Base-by-base conservation (phyloP, 1,284 basidiomycete species). In the Neotropicomus parvogracilis region DNA sequence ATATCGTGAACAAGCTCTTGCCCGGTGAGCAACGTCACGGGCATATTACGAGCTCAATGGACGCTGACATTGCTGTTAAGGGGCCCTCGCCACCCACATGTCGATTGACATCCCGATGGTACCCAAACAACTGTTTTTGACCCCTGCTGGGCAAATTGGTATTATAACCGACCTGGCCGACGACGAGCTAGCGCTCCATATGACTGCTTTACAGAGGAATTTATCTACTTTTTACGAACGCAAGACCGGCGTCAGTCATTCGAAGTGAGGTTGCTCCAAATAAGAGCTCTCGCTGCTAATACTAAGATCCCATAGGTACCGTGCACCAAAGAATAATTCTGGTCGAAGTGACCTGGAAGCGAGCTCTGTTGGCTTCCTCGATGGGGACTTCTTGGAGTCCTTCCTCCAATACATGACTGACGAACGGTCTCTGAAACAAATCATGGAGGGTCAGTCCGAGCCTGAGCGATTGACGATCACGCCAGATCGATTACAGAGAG, bases 331-430 rank as follows among this genome's bases (percentile, higher is more conserved):
- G 46, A 77, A 72, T 44, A 70, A 68, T 38, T 59, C 75, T 57
- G 76, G 84, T 52, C 68, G 75, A 46, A 75, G 79, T 59, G 78
- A 82, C 63, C 70, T 77, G 44, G 78, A 87, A 52, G 55, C 67
- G 40, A 62, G 73, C 13, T 73, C 80, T 16, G 68, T 78, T 62
- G 93, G 93, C 3, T 94, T 97, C 73, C 73, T 97, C 24, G 93
- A 97, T 57, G 94, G 93, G 3, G 88, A 93, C 61, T 91, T 93
- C 58, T 66, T 95, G 24, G 88, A 93, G 64, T 70, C 73, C 26
- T 84, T 86, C 68, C 71, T 91, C 21, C 28, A 64, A 59, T 46
- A 59, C 60, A 20, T 70, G 72, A 3, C 58, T 65, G 28, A 62
- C 65, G 28, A 60, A 68, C 10, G 59, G 65, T 58, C 70, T 13